Evolutionary conservation across 768 basidiomycete species (phyloP).

Genomic region (Kwoniella europaea): DNA sequence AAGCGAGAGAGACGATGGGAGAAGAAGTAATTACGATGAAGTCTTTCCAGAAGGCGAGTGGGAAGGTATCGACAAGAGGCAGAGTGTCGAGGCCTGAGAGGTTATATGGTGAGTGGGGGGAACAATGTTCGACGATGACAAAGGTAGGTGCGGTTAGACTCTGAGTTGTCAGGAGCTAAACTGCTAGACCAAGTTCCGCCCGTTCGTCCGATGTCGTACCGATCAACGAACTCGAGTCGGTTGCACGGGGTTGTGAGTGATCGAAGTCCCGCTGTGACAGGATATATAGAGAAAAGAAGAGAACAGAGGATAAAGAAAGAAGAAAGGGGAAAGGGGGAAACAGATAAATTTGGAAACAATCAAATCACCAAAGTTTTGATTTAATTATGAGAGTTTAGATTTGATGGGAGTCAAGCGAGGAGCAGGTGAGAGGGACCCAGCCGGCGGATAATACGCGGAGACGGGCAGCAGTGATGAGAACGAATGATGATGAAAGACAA

Average conservation of each 20-base stretch:
- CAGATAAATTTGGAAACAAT: neutral
- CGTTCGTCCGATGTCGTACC: neutral
- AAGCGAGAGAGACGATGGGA: neutral
- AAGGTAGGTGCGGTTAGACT: conserved; percentile 6
- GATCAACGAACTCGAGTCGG: neutral
- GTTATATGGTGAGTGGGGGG: neutral
- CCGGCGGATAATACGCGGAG: conserved; percentile 8
- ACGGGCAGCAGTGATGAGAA: neutral
- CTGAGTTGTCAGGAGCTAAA: neutral
- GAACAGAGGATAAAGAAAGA: neutral
- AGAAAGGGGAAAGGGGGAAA: too few relatives aligned
- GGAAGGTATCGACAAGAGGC: neutral
- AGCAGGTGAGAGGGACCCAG: neutral
- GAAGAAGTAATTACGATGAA: neutral
- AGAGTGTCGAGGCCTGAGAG: neutral
- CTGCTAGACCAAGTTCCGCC: conserved; percentile 6
- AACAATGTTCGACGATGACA: neutral
- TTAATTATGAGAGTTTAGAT: neutral
- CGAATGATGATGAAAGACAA: neutral
- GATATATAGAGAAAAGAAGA: neutral
- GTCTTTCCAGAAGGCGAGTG: conserved; percentile 12
- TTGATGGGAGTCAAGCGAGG: conserved; percentile 8
- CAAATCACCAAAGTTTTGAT: neutral
- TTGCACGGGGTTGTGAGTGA: neutral
- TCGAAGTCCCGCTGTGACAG: conserved; percentile 11